phyloP scores from a whole-genome alignment of 2,329 filamentous ascomycete species.

The Drechslerella stenobrocha region DNA sequence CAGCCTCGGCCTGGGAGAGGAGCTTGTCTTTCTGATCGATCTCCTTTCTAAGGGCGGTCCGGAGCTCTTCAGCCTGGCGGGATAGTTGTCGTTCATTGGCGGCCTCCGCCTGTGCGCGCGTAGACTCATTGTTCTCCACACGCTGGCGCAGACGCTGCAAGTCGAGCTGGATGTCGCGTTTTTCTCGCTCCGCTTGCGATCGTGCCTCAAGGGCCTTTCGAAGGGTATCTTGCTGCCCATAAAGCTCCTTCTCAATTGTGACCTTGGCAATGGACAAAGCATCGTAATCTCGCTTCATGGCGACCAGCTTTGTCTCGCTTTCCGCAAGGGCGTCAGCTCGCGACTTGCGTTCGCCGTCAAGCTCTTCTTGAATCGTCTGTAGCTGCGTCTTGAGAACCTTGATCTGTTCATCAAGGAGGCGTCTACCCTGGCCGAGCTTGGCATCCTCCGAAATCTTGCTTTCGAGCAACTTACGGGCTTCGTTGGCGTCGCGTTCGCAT shows the following conservation, averaged over 20 bases:
- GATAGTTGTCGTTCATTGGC: conserved; percentile 78
- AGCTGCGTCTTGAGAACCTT: conserved; percentile 83
- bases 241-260: conserved; percentile 96
- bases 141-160: conserved; percentile 79
- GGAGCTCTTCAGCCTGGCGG: conserved; percentile 75
- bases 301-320: conserved; percentile 81
- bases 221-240: conserved; percentile 88
- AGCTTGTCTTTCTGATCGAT: conserved; percentile 77
- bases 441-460: conserved; percentile 87
- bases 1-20: conserved; percentile 75
- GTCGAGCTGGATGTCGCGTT: conserved; percentile 84
- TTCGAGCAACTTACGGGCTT: conserved; percentile 83
- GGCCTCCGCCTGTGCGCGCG: conserved; percentile 78
- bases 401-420: conserved; percentile 82
- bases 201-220: conserved; percentile 82
- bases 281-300: conserved; percentile 81
- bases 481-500: conserved; percentile 82
- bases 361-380: conserved; percentile 80
- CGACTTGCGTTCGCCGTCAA: conserved; percentile 89
- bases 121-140: conserved; percentile 82
- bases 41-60: conserved; percentile 75
- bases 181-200: conserved; percentile 77
- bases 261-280: conserved; percentile 91
- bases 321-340: conserved; percentile 90
- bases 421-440: conserved; percentile 77